Base-by-base conservation (phyloP, 1,284 basidiomycete genomes). In the Fomitiporia mediterranea region DNA sequence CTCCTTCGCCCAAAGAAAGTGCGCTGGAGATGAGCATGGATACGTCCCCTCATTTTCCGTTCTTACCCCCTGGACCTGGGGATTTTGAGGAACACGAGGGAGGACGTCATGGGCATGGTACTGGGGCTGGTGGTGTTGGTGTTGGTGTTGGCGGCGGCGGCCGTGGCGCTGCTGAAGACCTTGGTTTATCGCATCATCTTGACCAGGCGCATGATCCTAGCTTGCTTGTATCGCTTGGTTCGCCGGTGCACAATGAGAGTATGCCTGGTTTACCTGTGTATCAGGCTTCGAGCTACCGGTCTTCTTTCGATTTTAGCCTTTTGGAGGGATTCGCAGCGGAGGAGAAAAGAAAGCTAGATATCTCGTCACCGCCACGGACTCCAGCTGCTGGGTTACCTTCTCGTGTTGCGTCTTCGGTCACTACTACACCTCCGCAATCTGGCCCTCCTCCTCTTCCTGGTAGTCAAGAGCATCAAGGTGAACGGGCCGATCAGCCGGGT, bases 251-350 rank as follows among this genome's bases (percentile, higher is more conserved):
- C 11, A 66, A 70, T 55, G 70, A 70, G 32, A 47, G 74, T 1
- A 61, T 72, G 68, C 76, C 72, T 52, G 78, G 76, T 9, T 72
- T 85, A 21, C 84, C 84, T 0, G 80, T 80, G 52, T 89, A 88
- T 61, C 83, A 83, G 59, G 68, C 68, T 17, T 74, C 72, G 23
- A 56, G 53, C 15, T 64, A 60, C 44, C 75, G 69, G 21, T 73
- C 78, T 21, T 72, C 76, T 13, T 96, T 93, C 67, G 84, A 94
- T 68, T 97, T 95, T 67, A 65, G 69, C 0, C 75, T 73, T 0
- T 86, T 97, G 80, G 94, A 97, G 66, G 80, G 82, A 13, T 97
- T 88, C 69, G 90, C 89, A 0, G 70, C 71, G 0, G 78, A 78
- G 23, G 94, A 97, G 70, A 87, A 89, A 64, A 66, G 75, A 57